Base-by-base conservation (phyloP, 768 basidiomycete species). In the Lactifluus hygrophoroides region DNA sequence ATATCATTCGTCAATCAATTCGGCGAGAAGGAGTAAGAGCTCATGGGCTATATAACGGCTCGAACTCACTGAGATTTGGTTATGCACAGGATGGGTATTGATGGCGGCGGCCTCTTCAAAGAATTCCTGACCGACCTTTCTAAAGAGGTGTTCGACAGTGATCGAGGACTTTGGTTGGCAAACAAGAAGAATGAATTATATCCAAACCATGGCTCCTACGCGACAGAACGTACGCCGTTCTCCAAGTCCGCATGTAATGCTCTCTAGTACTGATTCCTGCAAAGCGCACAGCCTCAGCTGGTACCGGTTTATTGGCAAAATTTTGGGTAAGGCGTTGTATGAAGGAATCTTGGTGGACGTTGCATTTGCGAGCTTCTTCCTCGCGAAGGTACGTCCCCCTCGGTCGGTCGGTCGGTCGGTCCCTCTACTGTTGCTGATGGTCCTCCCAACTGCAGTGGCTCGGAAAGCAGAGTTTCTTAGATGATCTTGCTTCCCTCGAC, bases 31-130 rank as follows among this genome's bases (percentile, higher is more conserved):
- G 90, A 95, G 90, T 94, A 67, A 70, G 67, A 70, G 86, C 75
- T 3, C 27, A n/a, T 35, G 9, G 17, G 27, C 2, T 9, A 7
- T 51, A 28, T 16, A 30, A n/a, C 9, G 51, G 6, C 3, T 44
- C 16, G 28, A 11, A 5, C 10, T 32, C 28, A 43, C 14, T 17
- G 17, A 43, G 53, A 47, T 30, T 57, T 35, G 52, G 32, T 23
- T 47, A 69, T 28, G 67, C 55, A 28, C 59, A 90, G 88, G 69
- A 84, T 86, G 17, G 95, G 94, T 0, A 95, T 98, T 32, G 95
- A 97, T 63, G 94, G 95, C 2, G 94, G 96, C 2, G 96, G 96
- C 0, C 85, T 98, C 5, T 98, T 96, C 77, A 99, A 98, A 69
- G 96, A 98, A 70, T 96, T 98, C 65, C 81, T 98, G 66, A 99